phyloP scores from a whole-genome alignment of 2,329 filamentous ascomycete species.

The Lecanicillium sp. region DNA sequence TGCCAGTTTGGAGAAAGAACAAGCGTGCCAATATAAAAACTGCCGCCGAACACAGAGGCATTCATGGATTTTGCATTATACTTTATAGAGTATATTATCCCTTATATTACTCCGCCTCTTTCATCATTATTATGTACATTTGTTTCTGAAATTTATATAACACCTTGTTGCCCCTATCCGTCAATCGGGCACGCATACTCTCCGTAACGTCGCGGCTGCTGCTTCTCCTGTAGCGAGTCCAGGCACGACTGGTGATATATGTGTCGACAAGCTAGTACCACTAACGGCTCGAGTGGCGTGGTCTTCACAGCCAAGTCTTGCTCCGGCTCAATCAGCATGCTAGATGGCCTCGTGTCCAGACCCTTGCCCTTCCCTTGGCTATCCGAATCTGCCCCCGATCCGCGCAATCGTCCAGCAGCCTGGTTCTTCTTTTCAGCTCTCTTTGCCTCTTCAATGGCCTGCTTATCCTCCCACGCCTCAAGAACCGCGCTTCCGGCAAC shows the following conservation, averaged over 20 bases:
- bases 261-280: slow-evolving; percentile 63
- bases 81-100: no score
- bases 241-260: slow-evolving; percentile 63
- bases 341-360: slow-evolving; percentile 30
- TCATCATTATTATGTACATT: no score
- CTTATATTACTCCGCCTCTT: no score
- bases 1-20: no score
- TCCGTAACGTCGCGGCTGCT: slow-evolving; percentile 34
- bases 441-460: slow-evolving; percentile 37
- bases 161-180: slow-evolving; percentile 30
- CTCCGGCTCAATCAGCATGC: slow-evolving; percentile 29
- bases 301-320: slow-evolving; percentile 25
- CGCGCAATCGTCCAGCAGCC: slow-evolving; percentile 21
- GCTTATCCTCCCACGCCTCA: slow-evolving; percentile 68
- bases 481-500: slow-evolving; percentile 65
- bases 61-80: no score
- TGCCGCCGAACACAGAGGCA: no score
- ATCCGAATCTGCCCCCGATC: slow-evolving; percentile 1
- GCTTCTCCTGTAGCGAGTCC: slow-evolving; percentile 54
- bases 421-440: slow-evolving; percentile 35
- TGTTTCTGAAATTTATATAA: no score
- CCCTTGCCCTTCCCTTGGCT: slow-evolving; percentile 38
- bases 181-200: slow-evolving; percentile 52
- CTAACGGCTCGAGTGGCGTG: slow-evolving; percentile 54
- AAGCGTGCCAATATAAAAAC: no score